Base-by-base conservation (phyloP, 108 stramenopile genomes). In the Parmales sp. region DNA sequence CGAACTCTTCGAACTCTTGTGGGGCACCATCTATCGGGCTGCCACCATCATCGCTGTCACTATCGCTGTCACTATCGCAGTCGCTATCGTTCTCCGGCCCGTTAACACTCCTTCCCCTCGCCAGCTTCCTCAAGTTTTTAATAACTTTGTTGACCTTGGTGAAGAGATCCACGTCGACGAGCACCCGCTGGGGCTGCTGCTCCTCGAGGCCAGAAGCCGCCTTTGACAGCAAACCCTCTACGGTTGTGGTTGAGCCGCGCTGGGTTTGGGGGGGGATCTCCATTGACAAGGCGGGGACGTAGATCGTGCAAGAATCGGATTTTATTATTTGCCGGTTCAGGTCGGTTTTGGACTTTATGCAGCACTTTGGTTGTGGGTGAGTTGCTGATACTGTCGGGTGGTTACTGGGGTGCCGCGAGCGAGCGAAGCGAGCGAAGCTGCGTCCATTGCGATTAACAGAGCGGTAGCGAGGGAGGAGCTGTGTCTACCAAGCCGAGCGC, bases 231-330 rank as follows among this genome's bases (percentile, higher is more conserved):
- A 83, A 48, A 18, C 90, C 89, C 74, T 91, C 90, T 1, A 94
- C 37, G 4, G 92, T 94, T 4, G 83, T 79, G 28, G 90, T 65
- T 34, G 51, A 69, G 7, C 92, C 92, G 16, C 75, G 77, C 65
- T 85, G 83, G 18, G 85, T 85, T 39, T 13, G n/a, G n/a, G 85
- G 46, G 19, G 92, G 90, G 37, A 93, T 88, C 73, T 93, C 89
- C 31, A 93, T 82, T 6, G 88, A 84, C 37, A 90, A 41, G 1
- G 51, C 39, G 4, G 78, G 80, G 45, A 93, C 72, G 0, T 18
- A 26, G 19, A 91, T 63, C 1, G 76, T 68, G 18, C 86, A 88
- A n/a, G 83, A 81, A 51, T 91, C 88, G 2, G 75, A 76, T 68
- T 94, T 90, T 71, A 93, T 69, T 26, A 93, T 26, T 68, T 90